Percentiles rank a stretch among this genome's conserved stretches.
Conservation (phyloP, 2,329 filamentous ascomycete genomes). For the Zymoseptoria pseudotritici region DNA sequence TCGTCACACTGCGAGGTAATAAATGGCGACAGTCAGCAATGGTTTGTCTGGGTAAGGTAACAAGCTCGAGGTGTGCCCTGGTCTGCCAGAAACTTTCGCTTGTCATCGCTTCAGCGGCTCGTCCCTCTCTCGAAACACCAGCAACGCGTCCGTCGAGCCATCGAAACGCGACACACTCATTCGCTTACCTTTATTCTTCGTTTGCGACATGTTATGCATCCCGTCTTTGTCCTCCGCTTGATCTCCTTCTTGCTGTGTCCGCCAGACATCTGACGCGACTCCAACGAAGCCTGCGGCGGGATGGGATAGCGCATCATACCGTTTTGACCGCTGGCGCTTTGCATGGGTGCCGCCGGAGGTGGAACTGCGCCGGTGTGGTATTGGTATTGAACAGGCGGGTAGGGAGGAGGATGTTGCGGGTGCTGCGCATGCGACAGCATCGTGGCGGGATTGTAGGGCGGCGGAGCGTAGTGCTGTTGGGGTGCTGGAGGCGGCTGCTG, state of each 20-base stretch:
- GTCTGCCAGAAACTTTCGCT: slow-evolving; percentile 10
- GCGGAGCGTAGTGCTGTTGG: slow-evolving; percentile 16
- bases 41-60: not conserved
- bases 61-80: slow-evolving; percentile 2
- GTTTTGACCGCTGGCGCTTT: slow-evolving; percentile 15
- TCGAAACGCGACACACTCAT: not conserved
- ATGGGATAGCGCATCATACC: slow-evolving; percentile 48
- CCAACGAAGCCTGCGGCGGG: slow-evolving; percentile 39
- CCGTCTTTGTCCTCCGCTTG: slow-evolving; percentile 56
- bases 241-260: slow-evolving; percentile 65
- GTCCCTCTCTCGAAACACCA: not conserved
- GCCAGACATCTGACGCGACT: slow-evolving; percentile 48
- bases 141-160: not conserved
- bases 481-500: slow-evolving; percentile 3
- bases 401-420: slow-evolving; percentile 16
- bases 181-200: slow-evolving; percentile 63
- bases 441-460: slow-evolving; percentile 15
- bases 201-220: slow-evolving; percentile 51
- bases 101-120: slow-evolving; percentile 8
- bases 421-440: slow-evolving; percentile 7
- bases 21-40: not conserved
- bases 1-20: slow-evolving; percentile 74
- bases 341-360: slow-evolving; percentile 16
- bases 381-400: slow-evolving; percentile 18
- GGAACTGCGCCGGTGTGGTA: slow-evolving; percentile 18